These are phyloP conservation scores for Carex scoparia DNA, from an alignment of 176 grass and related monocot species.

Conservation along the genomic window DNA sequence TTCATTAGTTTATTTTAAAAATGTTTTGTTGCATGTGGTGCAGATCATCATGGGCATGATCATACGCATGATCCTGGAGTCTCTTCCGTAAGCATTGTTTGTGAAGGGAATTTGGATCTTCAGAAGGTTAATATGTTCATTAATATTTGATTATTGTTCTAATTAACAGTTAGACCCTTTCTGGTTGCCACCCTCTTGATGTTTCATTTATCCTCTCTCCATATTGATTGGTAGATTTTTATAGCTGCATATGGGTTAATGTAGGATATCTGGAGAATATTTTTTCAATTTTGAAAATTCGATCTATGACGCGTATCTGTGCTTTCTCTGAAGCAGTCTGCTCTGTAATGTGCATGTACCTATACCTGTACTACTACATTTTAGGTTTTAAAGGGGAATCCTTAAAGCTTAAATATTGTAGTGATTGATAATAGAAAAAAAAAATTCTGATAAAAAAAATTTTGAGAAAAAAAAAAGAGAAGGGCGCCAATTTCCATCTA, in stretches of 20 bases:
- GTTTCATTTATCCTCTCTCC: background rate
- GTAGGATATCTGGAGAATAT: background rate
- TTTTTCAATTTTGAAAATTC: background rate
- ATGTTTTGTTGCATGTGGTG: conserved; percentile 26
- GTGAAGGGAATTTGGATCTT: conserved; percentile 94
- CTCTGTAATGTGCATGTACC: background rate
- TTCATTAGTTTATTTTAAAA: conserved; percentile 12
- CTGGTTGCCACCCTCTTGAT: background rate
- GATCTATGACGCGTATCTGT: background rate
- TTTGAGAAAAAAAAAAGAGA: no score
- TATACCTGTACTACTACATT: background rate
- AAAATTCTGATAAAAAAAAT: background rate
- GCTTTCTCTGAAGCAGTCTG: background rate
- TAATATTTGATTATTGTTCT: conserved; percentile 9
- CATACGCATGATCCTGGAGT: conserved; percentile 94
- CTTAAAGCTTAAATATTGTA: conserved; percentile 22
- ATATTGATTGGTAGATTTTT: background rate
- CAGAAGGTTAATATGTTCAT: conserved; percentile 60
- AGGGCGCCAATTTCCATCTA: no score
- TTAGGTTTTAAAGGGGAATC: background rate
- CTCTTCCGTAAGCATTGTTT: conserved; percentile 98
- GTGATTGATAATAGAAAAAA: background rate
- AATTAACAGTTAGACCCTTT: background rate
- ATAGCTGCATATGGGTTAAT: background rate
- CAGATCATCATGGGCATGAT: conserved; percentile 87